Evolutionary conservation across 1,284 basidiomycete genomes (phyloP), one percentile per base, ranked within the genome.

Genomic region (Anthracocystis panici-leucophaei): DNA sequence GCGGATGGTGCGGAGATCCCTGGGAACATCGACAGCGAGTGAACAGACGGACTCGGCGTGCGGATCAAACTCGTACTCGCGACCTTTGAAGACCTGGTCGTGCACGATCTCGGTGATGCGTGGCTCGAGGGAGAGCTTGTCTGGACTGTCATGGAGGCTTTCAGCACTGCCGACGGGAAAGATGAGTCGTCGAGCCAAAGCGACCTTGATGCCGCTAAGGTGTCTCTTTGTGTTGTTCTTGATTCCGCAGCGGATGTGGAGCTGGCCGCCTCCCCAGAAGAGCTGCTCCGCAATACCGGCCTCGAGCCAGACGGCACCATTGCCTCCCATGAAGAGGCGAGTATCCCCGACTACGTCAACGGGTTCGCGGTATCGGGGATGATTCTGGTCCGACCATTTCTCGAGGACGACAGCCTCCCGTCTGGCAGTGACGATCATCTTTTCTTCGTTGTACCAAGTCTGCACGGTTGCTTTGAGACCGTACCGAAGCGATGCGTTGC

Each of bases 141-240:
- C 66, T 8, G 65, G 62, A n/a, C 57, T 57, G 48, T 76, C 74
- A 35, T 76, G 74, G 10, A 66, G 45, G 25, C 78, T 76, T 35
- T 78, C 74, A 0, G 63, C 40, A 21, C 77, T 65, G 21, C 65
- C 67, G 21, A 79, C 78, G 21, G 78, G 76, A 42, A 82, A 82
- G 60, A 80, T 77, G 54, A 82, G 75, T 11, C 77, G 62, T 11
- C 81, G 73, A 21, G 78, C 77, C 4, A 82, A 52, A 9, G 69
- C 48, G 3, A 82, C 74, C 35, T 79, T 80, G 59, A 82, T 73
- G 20, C 81, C 81, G 40, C 68, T 61, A 35, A 80, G 64, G 20
- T 80, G 75, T 10, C 81, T 62, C 55, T 80, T 80, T 33, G 80
- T 82, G 62, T 79, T 80, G 68, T 82, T 82, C 57, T 80, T 80